Evolutionary conservation across 192 early-diverging fungal genomes (phyloP).

Genomic region (Linnemannia hyalina): DNA sequence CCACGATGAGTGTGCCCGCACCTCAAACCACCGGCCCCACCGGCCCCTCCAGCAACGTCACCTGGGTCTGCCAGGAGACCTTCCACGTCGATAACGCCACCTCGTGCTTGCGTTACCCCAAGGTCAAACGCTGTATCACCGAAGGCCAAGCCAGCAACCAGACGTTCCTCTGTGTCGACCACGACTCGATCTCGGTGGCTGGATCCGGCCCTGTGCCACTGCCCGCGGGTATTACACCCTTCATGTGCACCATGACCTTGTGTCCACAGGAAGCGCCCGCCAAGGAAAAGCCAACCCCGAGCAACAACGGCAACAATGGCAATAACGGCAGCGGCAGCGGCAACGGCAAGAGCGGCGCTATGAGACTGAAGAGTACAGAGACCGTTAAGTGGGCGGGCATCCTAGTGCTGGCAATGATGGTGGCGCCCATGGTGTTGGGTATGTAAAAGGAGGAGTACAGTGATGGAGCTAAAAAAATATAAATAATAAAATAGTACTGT

Average conservation of each 20-base stretch:
- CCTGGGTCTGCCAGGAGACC: slow-evolving; percentile 1
- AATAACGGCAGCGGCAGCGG: no score
- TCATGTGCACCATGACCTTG: slow-evolving; percentile 1
- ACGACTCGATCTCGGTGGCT: slow-evolving; percentile 6
- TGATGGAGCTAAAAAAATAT: no score
- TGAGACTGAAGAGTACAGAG: no score
- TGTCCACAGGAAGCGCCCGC: neutral
- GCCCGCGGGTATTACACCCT: neutral
- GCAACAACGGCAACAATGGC: neutral
- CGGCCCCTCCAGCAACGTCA: neutral
- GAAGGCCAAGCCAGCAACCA: neutral
- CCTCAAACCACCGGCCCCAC: no score
- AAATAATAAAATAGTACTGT: no score
- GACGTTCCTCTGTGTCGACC: neutral
- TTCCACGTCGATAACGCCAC: neutral
- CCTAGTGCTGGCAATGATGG: slow-evolving; percentile 20
- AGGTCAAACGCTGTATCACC: slow-evolving; percentile 1
- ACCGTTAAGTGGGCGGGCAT: neutral
- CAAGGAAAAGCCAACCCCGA: neutral
- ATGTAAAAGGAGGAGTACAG: no score
- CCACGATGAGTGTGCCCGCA: no score
- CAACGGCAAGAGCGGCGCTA: neutral
- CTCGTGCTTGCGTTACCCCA: slow-evolving; percentile 6
- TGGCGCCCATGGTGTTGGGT: neutral
- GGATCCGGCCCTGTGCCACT: neutral